Evolutionary conservation across 2,329 filamentous ascomycete species (phyloP).

Genomic region (Diaporthe citrichinensis): DNA sequence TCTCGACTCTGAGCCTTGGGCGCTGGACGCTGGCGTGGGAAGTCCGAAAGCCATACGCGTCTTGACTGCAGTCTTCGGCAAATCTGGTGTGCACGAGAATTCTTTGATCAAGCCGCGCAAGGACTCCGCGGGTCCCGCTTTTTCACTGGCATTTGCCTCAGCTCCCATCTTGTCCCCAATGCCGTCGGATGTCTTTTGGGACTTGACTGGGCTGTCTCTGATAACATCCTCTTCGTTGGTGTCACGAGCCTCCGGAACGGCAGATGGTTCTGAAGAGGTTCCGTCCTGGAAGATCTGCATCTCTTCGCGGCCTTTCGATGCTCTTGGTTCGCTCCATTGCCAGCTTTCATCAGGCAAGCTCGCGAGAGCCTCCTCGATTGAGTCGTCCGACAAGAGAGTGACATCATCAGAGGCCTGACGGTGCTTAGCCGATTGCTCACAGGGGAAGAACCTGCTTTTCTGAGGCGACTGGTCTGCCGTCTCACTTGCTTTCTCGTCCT

Average conservation of each 20-base stretch:
- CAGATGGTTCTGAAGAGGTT: conserved; percentile 20
- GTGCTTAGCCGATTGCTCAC: conserved; percentile 46
- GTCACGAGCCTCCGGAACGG: background rate
- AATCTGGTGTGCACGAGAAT: conserved; percentile 47
- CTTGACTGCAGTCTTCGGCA: conserved; percentile 43
- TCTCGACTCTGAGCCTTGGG: conserved; percentile 41
- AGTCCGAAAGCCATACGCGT: conserved; percentile 56
- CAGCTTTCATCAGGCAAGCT: conserved; percentile 66
- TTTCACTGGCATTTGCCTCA: background rate
- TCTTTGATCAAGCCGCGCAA: conserved; percentile 45
- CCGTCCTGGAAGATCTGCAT: conserved; percentile 62
- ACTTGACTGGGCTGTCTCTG: conserved; percentile 42
- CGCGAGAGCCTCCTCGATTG: conserved; percentile 67
- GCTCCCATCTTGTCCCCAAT: background rate
- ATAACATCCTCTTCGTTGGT: conserved; percentile 28
- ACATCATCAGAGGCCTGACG: conserved; percentile 57
- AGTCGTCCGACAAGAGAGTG: conserved; percentile 67
- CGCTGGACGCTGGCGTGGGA: conserved; percentile 55
- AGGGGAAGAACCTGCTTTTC: conserved; percentile 69
- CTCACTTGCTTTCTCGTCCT: conserved; percentile 54
- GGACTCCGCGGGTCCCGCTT: conserved; percentile 43
- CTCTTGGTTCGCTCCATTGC: conserved; percentile 58
- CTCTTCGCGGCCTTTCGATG: conserved; percentile 54
- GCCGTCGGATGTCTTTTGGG: conserved; percentile 41
- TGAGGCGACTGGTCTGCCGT: conserved; percentile 53